A percentile compares a stretch with the other conserved stretches of the same genome.
Conservation (phyloP, 495 filamentous ascomycete species). For the Xylona heveae region DNA sequence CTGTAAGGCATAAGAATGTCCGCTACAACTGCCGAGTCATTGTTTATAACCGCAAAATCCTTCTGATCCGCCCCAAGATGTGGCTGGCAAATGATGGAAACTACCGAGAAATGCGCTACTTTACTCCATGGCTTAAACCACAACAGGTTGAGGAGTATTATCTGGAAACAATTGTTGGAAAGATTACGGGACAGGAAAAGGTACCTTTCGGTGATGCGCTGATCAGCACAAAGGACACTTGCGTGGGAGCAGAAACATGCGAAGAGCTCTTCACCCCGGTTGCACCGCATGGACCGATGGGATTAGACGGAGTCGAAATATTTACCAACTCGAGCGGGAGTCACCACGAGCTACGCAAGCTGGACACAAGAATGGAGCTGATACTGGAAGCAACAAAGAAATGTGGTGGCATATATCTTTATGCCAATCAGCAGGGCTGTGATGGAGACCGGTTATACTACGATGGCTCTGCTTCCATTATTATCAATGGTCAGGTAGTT, state of each 20-base stretch:
- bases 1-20: slow-evolving; percentile 26
- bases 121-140: slow-evolving; percentile 40
- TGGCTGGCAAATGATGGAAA: slow-evolving; percentile 66
- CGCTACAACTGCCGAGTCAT: slow-evolving; percentile 61
- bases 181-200: slow-evolving; percentile 35
- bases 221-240: slow-evolving; percentile 49
- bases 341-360: slow-evolving; percentile 55
- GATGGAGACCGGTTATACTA: slow-evolving; percentile 39
- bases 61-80: slow-evolving; percentile 67
- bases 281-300: slow-evolving; percentile 24
- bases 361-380: slow-evolving; percentile 48
- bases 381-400: slow-evolving; percentile 56
- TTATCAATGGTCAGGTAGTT: slow-evolving; percentile 50
- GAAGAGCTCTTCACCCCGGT: slow-evolving; percentile 60
- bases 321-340: slow-evolving; percentile 56
- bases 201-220: slow-evolving; percentile 62
- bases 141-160: slow-evolving; percentile 49
- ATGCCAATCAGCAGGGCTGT: slow-evolving; percentile 53
- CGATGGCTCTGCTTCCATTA: slow-evolving; percentile 61
- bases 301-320: slow-evolving; percentile 47
- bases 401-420: slow-evolving; percentile 58
- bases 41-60: slow-evolving; percentile 40
- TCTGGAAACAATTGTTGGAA: slow-evolving; percentile 39
- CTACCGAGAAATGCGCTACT: slow-evolving; percentile 47
- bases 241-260: slow-evolving; percentile 52